These are phyloP conservation scores for Xylaria multiplex DNA, from an alignment of 2,329 filamentous ascomycete species.

Conservation along the genomic window DNA sequence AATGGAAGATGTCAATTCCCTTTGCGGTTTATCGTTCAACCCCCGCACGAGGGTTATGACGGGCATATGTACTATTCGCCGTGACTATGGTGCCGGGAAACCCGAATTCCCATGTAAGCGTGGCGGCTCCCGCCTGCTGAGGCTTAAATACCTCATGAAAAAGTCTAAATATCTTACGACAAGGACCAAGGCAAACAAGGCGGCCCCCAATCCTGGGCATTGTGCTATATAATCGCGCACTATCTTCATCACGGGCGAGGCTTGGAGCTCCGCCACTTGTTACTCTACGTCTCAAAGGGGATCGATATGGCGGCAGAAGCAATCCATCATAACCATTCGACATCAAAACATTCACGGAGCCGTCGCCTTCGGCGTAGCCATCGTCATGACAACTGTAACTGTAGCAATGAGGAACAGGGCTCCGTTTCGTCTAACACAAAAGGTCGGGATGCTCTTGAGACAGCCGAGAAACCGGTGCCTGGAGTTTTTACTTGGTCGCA, in stretches of 20 bases:
- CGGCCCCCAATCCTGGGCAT: not conserved
- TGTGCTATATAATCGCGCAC: constrained; percentile 7
- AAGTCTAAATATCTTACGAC: not conserved
- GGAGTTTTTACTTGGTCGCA: constrained; percentile 12
- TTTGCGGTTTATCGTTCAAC: not conserved
- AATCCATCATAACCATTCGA: not conserved
- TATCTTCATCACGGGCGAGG: not conserved
- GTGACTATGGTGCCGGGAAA: not conserved
- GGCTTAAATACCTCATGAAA: not conserved
- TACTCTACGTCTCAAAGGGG: not conserved
- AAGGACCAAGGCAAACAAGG: not conserved
- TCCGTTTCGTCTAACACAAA: not conserved
- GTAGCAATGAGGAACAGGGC: not conserved
- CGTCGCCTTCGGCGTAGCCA: not conserved
- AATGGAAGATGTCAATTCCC: not conserved
- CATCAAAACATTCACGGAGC: constrained; percentile 5
- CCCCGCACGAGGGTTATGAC: not conserved
- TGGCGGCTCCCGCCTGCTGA: not conserved
- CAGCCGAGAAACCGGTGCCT: not conserved
- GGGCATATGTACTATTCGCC: not conserved
- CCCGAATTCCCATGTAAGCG: not conserved
- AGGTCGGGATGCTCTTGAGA: not conserved
- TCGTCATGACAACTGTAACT: not conserved
- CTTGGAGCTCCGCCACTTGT: not conserved
- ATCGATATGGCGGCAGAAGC: constrained; percentile 1